Evolutionary conservation across 345 rosid species (phyloP), one percentile per base, ranked within the genome.

Genomic region (Conringia planisiliqua): DNA sequence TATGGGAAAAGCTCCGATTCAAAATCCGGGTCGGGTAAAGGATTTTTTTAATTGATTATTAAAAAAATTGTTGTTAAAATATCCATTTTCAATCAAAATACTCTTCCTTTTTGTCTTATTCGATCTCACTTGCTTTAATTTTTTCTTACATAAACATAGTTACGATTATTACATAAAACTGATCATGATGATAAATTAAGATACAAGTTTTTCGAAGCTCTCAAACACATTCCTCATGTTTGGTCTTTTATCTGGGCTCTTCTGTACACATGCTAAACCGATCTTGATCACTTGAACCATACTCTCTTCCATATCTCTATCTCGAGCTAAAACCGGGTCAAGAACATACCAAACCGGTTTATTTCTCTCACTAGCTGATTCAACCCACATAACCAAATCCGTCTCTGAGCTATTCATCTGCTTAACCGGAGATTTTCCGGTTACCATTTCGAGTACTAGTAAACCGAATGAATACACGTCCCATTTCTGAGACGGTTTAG

Each of bases 401-500:
- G 86, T 79, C 54, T 86, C 89, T 1, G 62, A 65, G 27, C 79
- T 59, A 40, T 85, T 86, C 11, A 74, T 70, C 56, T 83, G 84
- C 42, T 84, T 46, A 51, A 80, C 65, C 11, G 97, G 92, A 35
- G 77, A 76, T 82, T 86, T 90, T 6, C 96, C 97, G 0, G 96
- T 85, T 58, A 90, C 75, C 82, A 89, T 75, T 78, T 95, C 99
- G 10, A 92, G 87, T 51, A 92, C 61, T 5, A 89, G 82, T 81
- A 92, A 84, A 62, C 99, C 98, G n/a, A 77, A 95, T 9, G 98
- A 90, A 85, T 90, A 89, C 39, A 95, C 83, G 75, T 95, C 99
- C 97, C 99, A 90, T 74, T 92, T 95, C 81, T 95, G 97, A 14
- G 99, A 89, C 60, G 97, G 97, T 84, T 87, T 92, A 30, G 76